Evolutionary conservation across 106 monocot species (phyloP), one percentile per base, ranked within the genome.

Genomic region (Allium fistulosum): DNA sequence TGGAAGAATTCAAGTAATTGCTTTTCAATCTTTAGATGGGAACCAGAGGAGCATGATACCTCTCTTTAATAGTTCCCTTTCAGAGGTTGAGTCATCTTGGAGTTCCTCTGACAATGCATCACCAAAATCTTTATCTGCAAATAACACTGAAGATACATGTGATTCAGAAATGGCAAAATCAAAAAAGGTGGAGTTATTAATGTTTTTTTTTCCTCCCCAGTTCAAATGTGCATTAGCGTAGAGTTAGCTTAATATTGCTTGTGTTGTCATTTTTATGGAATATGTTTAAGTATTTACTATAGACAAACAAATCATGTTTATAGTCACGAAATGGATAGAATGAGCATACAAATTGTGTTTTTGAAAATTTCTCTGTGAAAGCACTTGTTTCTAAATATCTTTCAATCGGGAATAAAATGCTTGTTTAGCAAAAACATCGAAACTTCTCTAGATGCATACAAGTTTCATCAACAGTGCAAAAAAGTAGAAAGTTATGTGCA

Each of bases 1-100:
- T 64, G 94, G 94, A 69, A 83, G 80, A 77, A 96, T 96, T 74
- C 96, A 96, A 72, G 96, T 92, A 13, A 92, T 92, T 74, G 92
- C 96, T 37, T 96, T 96, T 65, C 96, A 96, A 74, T 96, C 96
- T 48, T 69, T 76, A 55, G 80, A 88, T 74, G 83, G 83, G 18
- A 86, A 80, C 73, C 83, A 81, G 59, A 75, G 71, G 67, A 65
- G 68, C 62, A 66, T 51, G 14, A 67, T 74, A 8, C 67, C 76
- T 70, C 15, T 80, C 13, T 65, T 2, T 45, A 75, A 63, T 52
- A 76, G 71, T 72, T 61, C 85, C 49, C 51, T 75, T 51, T 77
- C 86, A 58, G 79, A 88, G 45, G 65, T 88, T 63, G 91, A 86
- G 59, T 75, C 87, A 70, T 91, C 94, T 61, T 81, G 78, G 81